Evolutionary conservation across 2,329 filamentous ascomycete genomes (phyloP).

Genomic region (Botrytis medusae): DNA sequence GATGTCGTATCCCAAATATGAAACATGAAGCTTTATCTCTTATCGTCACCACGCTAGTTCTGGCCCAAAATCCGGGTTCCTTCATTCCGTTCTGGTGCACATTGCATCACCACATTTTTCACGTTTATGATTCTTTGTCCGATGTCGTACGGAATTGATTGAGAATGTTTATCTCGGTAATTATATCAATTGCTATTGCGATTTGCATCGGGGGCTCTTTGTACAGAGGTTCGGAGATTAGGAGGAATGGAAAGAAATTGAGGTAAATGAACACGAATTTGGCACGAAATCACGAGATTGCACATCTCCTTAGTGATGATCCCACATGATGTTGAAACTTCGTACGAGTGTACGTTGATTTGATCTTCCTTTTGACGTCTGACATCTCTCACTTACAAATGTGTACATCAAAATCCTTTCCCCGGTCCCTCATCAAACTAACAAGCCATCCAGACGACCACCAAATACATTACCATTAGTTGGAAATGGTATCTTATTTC

Average conservation of each 20-base stretch:
- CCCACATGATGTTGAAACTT: neutral
- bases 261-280: slow-evolving; percentile 30
- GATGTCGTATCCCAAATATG: neutral
- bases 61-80: neutral
- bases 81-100: slow-evolving; percentile 6
- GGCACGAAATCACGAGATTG: slow-evolving; percentile 2
- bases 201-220: slow-evolving; percentile 25
- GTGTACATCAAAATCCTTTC: neutral
- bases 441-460: slow-evolving; percentile 31
- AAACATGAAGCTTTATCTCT: slow-evolving; percentile 11
- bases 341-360: neutral
- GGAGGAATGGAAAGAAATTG: slow-evolving; percentile 34
- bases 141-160: neutral
- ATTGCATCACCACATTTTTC: slow-evolving; percentile 15
- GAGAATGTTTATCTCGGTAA: slow-evolving; percentile 31
- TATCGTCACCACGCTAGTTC: neutral
- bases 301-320: neutral
- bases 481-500: slow-evolving; percentile 62
- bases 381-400: neutral
- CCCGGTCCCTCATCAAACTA: neutral
- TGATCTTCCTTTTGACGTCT: neutral
- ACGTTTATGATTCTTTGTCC: neutral
- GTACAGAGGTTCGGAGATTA: slow-evolving; percentile 32
- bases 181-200: slow-evolving; percentile 24
- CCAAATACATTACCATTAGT: slow-evolving; percentile 48